Conservation (phyloP, 352 stramenopile species). For the Phytophthora pinifolia region DNA sequence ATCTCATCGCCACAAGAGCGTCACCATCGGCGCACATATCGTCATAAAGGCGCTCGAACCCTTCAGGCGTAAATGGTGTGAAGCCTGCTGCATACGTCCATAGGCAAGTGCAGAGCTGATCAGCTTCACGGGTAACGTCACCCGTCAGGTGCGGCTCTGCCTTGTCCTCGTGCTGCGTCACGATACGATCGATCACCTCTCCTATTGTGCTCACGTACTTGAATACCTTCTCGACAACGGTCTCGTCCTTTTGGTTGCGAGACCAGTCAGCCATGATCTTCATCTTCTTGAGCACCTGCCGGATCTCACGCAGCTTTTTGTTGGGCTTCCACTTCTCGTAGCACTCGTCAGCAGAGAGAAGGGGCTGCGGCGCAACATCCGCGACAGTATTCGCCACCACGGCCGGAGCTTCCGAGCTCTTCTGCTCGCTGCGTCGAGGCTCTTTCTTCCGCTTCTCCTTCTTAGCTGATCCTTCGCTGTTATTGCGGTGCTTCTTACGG, state of each 20-base stretch:
- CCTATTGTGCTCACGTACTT: slow-evolving; percentile 88
- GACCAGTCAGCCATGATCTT: slow-evolving; percentile 85
- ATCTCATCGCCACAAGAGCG: slow-evolving; percentile 33
- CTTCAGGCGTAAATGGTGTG: slow-evolving; percentile 70
- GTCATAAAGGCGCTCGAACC: slow-evolving; percentile 86
- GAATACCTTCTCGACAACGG: slow-evolving; percentile 84
- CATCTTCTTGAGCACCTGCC: slow-evolving; percentile 86
- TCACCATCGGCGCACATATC: slow-evolving; percentile 79
- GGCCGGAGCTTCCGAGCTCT: slow-evolving; percentile 3
- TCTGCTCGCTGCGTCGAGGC: slow-evolving; percentile 15
- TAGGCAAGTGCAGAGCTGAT: slow-evolving; percentile 77
- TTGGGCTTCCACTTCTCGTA: slow-evolving; percentile 82
- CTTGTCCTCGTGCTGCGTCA: slow-evolving; percentile 45
- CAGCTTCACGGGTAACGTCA: slow-evolving; percentile 41
- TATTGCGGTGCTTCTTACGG: slow-evolving; percentile 39
- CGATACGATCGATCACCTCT: slow-evolving; percentile 75
- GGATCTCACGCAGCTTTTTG: slow-evolving; percentile 73
- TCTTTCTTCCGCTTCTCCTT: slow-evolving; percentile 40
- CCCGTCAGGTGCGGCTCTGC: slow-evolving; percentile 9
- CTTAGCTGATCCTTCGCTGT: slow-evolving; percentile 36
- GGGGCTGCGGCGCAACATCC: slow-evolving; percentile 8
- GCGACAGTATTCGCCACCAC: slow-evolving; percentile 19
- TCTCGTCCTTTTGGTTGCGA: slow-evolving; percentile 78
- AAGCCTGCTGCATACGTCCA: slow-evolving; percentile 80
- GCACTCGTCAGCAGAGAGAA: slow-evolving; percentile 54